Evolutionary conservation across 768 basidiomycete species (phyloP).

Genomic region (Pleurotus eryngii): DNA sequence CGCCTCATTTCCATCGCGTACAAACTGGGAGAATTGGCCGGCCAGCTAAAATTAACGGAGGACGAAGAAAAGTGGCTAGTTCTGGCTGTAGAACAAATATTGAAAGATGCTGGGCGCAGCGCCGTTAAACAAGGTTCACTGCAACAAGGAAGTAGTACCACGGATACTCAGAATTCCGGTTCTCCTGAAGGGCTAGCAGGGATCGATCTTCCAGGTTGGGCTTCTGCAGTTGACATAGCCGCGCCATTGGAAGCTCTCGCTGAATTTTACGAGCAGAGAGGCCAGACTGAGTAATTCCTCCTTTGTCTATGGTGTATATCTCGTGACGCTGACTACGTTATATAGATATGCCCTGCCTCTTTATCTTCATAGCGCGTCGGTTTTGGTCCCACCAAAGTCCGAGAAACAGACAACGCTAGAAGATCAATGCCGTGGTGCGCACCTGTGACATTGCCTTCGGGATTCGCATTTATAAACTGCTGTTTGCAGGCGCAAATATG

Average conservation of each 20-base stretch:
- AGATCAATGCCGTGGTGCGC: constrained; percentile 58
- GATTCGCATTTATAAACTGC: neutral
- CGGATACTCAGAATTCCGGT: constrained; percentile 10
- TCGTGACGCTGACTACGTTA: constrained; percentile 2
- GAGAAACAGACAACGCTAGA: constrained; percentile 31
- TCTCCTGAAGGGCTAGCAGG: constrained; percentile 39
- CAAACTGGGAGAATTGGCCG: constrained; percentile 42
- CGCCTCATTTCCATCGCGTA: constrained; percentile 38
- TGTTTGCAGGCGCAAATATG: constrained; percentile 36
- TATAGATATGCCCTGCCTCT: constrained; percentile 55
- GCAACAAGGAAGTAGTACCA: neutral
- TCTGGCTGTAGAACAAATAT: constrained; percentile 40
- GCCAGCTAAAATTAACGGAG: constrained; percentile 23
- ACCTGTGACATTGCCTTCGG: neutral
- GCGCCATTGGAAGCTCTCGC: constrained; percentile 69
- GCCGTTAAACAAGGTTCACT: neutral
- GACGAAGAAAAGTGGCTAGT: constrained; percentile 40
- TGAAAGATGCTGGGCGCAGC: constrained; percentile 21
- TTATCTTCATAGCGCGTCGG: constrained; percentile 61
- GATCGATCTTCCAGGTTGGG: constrained; percentile 60
- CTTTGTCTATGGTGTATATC: neutral
- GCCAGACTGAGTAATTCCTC: constrained; percentile 47
- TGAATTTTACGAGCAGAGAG: constrained; percentile 52
- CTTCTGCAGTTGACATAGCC: constrained; percentile 54
- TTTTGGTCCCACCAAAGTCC: constrained; percentile 51